Conservation (phyloP, 164 flowering plant genomes). For the Nymphaea colorata region DNA sequence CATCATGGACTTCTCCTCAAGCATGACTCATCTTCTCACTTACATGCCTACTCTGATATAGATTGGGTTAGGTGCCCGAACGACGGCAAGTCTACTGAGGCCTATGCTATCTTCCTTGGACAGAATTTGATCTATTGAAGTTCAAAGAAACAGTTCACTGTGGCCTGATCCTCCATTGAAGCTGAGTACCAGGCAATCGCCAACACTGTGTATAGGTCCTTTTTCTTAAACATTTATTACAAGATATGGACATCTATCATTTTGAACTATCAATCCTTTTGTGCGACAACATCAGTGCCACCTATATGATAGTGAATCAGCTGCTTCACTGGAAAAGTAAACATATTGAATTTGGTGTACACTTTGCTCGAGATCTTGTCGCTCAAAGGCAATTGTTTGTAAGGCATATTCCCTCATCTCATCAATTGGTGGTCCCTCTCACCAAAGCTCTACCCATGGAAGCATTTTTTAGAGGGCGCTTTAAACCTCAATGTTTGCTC, state of each 20-base stretch:
- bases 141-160: not conserved
- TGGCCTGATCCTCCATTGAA: not conserved
- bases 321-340: not conserved
- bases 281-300: conserved; percentile 1
- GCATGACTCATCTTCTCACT: not conserved
- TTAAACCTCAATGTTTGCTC: no score
- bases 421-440: no score
- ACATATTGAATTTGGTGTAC: not conserved
- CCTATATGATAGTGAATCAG: not conserved
- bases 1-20: not conserved
- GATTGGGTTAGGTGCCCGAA: not conserved
- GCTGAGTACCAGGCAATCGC: not conserved
- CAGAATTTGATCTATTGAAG: not conserved
- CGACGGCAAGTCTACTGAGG: not conserved
- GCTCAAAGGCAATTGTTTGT: no score
- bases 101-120: not conserved
- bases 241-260: not conserved
- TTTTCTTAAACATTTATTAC: not conserved
- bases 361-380: no score
- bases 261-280: not conserved
- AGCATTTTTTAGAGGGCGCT: no score
- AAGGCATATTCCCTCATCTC: no score
- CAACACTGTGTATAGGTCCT: not conserved
- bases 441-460: no score
- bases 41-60: not conserved